Conservation (phyloP, 2,329 filamentous ascomycete species). For the Paraconiothyrium sp. region DNA sequence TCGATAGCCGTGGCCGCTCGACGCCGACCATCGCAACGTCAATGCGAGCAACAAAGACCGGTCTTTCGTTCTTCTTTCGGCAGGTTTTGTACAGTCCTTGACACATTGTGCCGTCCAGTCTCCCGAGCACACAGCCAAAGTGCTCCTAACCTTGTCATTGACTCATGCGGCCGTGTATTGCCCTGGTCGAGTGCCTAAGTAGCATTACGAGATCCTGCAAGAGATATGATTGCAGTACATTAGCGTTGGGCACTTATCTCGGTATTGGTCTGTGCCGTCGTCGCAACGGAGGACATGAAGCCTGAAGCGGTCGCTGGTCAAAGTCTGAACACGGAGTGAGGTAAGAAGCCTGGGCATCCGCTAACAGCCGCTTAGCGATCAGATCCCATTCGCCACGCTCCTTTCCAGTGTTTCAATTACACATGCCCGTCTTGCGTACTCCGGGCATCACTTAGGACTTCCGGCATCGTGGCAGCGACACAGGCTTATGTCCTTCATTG, state of each 20-base stretch:
- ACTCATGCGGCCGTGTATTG: neutral
- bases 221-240: constrained; percentile 8
- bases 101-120: neutral
- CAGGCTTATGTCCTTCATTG: neutral
- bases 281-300: neutral
- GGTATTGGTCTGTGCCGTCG: constrained; percentile 1
- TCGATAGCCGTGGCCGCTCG: constrained; percentile 12
- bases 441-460: constrained; percentile 10
- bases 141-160: neutral
- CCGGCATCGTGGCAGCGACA: neutral
- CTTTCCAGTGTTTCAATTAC: neutral
- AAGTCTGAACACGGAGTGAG: constrained; percentile 17
- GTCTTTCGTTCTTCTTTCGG: neutral
- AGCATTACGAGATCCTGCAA: constrained; percentile 3
- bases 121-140: neutral
- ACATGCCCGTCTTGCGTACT: neutral
- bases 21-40: constrained; percentile 16
- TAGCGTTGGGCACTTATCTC: constrained; percentile 13
- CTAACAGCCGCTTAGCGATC: constrained; percentile 18
- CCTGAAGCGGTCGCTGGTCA: constrained; percentile 7
- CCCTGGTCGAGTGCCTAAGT: neutral
- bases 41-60: constrained; percentile 20
- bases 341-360: constrained; percentile 20
- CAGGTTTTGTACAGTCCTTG: neutral
- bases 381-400: constrained; percentile 15